These are phyloP conservation scores for Phytopythium sindhum DNA, from an alignment of 352 stramenopile genomes.

Conservation along the genomic window DNA sequence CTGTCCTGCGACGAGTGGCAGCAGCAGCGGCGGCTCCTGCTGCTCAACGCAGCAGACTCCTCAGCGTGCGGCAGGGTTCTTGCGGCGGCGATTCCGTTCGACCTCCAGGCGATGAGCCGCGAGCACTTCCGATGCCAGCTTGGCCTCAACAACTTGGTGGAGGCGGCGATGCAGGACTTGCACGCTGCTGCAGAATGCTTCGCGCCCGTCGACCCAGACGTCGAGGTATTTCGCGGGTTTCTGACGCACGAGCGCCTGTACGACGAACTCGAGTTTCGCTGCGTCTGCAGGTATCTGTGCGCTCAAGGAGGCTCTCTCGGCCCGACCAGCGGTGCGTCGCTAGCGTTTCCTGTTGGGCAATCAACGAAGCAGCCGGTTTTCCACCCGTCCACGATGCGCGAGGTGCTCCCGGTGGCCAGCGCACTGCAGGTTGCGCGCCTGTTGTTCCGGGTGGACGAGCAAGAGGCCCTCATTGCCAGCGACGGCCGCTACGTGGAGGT, in stretches of 20 bases:
- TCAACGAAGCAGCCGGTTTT: constrained; percentile 44
- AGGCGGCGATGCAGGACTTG: constrained; percentile 35
- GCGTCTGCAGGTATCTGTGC: constrained; percentile 42
- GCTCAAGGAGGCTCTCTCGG: neutral
- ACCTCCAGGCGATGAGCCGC: constrained; percentile 31
- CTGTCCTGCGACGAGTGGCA: constrained; percentile 50
- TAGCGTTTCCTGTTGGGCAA: neutral
- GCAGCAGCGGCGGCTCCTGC: constrained; percentile 12
- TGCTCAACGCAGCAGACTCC: constrained; percentile 9
- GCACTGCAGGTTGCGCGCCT: constrained; percentile 37
- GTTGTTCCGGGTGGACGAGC: constrained; percentile 54
- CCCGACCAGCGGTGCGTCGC: neutral
- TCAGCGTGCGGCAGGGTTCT: constrained; percentile 5
- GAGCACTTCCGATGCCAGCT: constrained; percentile 70
- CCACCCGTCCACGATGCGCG: constrained; percentile 43
- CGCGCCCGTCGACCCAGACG: constrained; percentile 39
- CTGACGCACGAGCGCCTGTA: constrained; percentile 38
- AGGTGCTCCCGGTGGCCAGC: constrained; percentile 45
- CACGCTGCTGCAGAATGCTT: constrained; percentile 32
- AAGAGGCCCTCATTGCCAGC: constrained; percentile 26
- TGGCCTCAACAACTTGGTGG: constrained; percentile 50
- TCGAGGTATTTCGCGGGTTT: constrained; percentile 60
- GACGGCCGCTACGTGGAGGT: constrained; percentile 46
- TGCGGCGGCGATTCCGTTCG: constrained; percentile 25
- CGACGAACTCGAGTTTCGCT: constrained; percentile 66